Conservation (phyloP, 1,284 basidiomycete species). For the Ustilago bromivora region DNA sequence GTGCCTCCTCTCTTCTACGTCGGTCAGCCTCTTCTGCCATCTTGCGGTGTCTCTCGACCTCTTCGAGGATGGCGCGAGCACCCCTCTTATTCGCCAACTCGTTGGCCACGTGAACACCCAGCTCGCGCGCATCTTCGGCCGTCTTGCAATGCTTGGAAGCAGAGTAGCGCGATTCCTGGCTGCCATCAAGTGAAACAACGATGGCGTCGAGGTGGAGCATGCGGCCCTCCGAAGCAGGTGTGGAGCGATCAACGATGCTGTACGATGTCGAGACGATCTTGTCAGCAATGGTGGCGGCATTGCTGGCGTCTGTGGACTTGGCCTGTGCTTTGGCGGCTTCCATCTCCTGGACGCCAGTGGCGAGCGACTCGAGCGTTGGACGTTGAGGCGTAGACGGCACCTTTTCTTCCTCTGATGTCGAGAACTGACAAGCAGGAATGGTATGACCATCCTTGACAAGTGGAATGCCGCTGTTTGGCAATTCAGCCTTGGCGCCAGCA, state of each 20-base stretch:
- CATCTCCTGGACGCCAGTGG: slow-evolving; percentile 37
- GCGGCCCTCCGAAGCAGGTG: slow-evolving; percentile 49
- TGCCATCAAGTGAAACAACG: slow-evolving; percentile 68
- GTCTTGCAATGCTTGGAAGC: slow-evolving; percentile 45
- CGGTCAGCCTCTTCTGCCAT: slow-evolving; percentile 65
- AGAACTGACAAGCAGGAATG: slow-evolving; percentile 48
- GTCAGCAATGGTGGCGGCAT: slow-evolving; percentile 40
- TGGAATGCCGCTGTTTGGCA: slow-evolving; percentile 46
- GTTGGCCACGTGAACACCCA: slow-evolving; percentile 61
- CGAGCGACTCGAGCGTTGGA: slow-evolving; percentile 44
- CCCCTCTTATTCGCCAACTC: slow-evolving; percentile 59
- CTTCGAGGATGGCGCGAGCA: slow-evolving; percentile 63
- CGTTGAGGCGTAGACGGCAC: slow-evolving; percentile 19
- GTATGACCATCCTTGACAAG: slow-evolving; percentile 51
- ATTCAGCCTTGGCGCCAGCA: slow-evolving; percentile 25
- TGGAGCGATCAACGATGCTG: slow-evolving; percentile 49
- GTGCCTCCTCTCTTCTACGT: slow-evolving; percentile 50
- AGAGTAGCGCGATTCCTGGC: slow-evolving; percentile 49
- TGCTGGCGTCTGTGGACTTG: slow-evolving; percentile 1
- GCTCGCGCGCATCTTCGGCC: slow-evolving; percentile 53
- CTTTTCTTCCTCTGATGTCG: slow-evolving; percentile 1
- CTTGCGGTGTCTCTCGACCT: slow-evolving; percentile 67
- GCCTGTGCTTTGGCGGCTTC: slow-evolving; percentile 21
- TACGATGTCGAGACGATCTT: slow-evolving; percentile 46
- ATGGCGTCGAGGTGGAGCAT: slow-evolving; percentile 61